These are phyloP conservation scores for Camelina laxa DNA, from an alignment of 345 rosid species.

Conservation along the genomic window DNA sequence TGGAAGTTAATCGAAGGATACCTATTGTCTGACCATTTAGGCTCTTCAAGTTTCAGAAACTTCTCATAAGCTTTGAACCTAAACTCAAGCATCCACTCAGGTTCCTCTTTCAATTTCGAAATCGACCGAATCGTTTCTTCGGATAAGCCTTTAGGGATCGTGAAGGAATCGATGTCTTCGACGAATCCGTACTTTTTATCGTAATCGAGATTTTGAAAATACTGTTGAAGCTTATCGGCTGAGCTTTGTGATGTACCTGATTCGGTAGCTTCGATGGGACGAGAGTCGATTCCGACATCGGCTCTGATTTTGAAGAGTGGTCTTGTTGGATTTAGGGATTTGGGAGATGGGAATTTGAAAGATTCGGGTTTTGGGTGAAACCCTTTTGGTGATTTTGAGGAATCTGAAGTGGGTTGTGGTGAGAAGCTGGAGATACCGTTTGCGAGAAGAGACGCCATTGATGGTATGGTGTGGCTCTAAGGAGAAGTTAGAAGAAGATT, in stretches of 20 bases:
- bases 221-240: slow-evolving; percentile 69
- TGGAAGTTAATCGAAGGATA: slow-evolving; percentile 77
- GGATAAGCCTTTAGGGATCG: slow-evolving; percentile 87
- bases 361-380: slow-evolving; percentile 46
- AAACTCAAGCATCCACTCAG: slow-evolving; percentile 89
- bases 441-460: slow-evolving; percentile 55
- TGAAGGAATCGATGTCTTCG: slow-evolving; percentile 70
- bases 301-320: slow-evolving; percentile 51
- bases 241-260: slow-evolving; percentile 54
- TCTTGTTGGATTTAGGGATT: slow-evolving; percentile 27
- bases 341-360: slow-evolving; percentile 40
- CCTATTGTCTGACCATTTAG: slow-evolving; percentile 87
- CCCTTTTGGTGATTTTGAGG: slow-evolving; percentile 41
- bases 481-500: slow-evolving; percentile 24
- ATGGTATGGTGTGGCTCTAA: slow-evolving; percentile 42
- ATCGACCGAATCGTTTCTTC: slow-evolving; percentile 68
- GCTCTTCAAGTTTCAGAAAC: slow-evolving; percentile 71
- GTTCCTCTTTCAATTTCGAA: slow-evolving; percentile 75
- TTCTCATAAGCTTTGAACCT: slow-evolving; percentile 77
- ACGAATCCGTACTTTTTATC: slow-evolving; percentile 74
- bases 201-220: slow-evolving; percentile 74
- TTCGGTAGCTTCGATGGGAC: slow-evolving; percentile 43
- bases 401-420: slow-evolving; percentile 43
- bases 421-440: slow-evolving; percentile 53
- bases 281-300: slow-evolving; percentile 51